Evolutionary conservation across 1,284 basidiomycete species (phyloP).

Genomic region (Trametes sp.): DNA sequence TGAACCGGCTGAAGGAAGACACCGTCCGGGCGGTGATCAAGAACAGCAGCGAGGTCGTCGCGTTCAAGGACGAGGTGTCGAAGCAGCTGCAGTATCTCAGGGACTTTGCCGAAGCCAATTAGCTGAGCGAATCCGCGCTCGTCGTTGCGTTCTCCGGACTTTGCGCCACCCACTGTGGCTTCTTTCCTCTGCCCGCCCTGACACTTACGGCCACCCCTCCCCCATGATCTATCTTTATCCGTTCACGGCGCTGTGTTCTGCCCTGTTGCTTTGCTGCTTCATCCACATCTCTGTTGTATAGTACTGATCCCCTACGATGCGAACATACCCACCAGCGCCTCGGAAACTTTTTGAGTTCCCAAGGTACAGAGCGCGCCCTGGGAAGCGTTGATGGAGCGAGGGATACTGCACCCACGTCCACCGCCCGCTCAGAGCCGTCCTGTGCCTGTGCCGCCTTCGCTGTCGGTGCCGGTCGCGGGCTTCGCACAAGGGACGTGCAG

Average conservation of each 20-base stretch:
- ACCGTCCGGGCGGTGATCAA: conserved; percentile 81
- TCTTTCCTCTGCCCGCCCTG: neutral
- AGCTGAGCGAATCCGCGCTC: conserved; percentile 15
- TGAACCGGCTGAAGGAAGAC: conserved; percentile 74
- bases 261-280: conserved; percentile 1
- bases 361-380: neutral
- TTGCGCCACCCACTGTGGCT: neutral
- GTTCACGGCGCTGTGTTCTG: conserved; percentile 11
- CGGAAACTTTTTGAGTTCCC: conserved; percentile 12
- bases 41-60: conserved; percentile 79
- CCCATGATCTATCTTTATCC: conserved; percentile 14
- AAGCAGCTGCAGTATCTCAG: conserved; percentile 69
- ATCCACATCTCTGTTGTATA: conserved; percentile 19
- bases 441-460: conserved; percentile 2
- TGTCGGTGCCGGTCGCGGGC: conserved; percentile 10
- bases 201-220: conserved; percentile 6
- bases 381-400: neutral
- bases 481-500: conserved; percentile 3
- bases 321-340: neutral
- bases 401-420: neutral
- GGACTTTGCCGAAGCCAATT: conserved; percentile 68
- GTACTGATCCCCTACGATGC: neutral
- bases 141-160: neutral
- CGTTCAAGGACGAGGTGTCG: conserved; percentile 80
- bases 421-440: neutral